Evolutionary conservation across 805 yeast species (phyloP).

Genomic region (Ogataea methylovora): DNA sequence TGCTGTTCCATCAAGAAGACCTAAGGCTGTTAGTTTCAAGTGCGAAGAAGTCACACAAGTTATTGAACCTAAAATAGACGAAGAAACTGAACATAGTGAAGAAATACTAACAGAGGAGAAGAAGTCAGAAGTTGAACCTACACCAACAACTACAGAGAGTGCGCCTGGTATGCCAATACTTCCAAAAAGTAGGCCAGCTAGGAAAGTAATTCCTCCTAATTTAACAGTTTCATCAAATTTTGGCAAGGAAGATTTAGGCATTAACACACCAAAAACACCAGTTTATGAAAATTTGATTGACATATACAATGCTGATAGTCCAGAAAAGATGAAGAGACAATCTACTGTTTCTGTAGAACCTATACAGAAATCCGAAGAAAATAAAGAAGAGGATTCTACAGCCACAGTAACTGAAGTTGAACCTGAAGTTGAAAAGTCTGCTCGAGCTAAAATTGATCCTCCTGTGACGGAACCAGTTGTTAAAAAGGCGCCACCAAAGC

Average conservation of each 20-base stretch:
- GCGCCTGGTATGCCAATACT: background rate
- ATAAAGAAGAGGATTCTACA: background rate
- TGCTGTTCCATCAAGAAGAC: constrained; percentile 2
- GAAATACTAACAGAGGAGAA: too few relatives aligned
- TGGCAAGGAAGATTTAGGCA: background rate
- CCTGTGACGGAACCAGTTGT: constrained; percentile 1
- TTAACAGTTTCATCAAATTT: too few relatives aligned
- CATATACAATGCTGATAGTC: constrained; percentile 12
- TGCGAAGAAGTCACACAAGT: background rate
- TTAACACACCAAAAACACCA: constrained; percentile 6
- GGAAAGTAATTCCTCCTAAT: background rate
- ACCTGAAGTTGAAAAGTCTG: background rate
- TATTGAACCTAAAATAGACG: background rate
- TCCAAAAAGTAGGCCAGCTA: background rate
- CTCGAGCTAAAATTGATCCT: background rate
- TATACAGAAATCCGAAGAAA: background rate
- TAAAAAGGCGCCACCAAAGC: constrained; percentile 48
- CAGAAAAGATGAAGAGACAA: constrained; percentile 9
- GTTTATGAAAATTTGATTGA: constrained; percentile 10
- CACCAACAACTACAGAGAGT: too few relatives aligned
- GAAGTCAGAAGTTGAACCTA: too few relatives aligned
- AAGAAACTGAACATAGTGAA: background rate
- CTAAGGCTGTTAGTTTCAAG: background rate
- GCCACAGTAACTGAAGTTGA: too few relatives aligned
- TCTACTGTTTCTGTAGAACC: background rate